phyloP scores from a whole-genome alignment of 139 green algal genomes.

The Coelastrella sp. region DNA sequence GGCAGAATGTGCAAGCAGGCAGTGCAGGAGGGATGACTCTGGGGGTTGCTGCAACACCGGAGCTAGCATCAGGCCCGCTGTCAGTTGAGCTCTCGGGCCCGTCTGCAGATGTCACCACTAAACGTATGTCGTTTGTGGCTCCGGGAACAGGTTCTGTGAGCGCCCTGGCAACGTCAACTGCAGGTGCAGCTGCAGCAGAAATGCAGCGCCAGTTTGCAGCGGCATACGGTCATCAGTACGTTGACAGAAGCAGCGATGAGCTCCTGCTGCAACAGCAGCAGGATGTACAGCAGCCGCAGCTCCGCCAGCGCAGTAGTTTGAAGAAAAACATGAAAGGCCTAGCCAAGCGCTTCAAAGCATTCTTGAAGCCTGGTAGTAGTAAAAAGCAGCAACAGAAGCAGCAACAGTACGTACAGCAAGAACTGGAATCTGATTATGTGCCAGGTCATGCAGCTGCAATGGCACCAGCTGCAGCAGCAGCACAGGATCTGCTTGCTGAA shows the following conservation, averaged over 20 bases:
- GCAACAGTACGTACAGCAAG: not conserved
- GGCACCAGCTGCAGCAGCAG: not conserved
- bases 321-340: slow-evolving; percentile 39
- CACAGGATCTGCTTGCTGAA: not conserved
- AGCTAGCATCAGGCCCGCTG: not conserved
- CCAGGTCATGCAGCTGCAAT: not conserved
- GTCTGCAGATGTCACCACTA: slow-evolving; percentile 24
- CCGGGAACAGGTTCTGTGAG: not conserved
- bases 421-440: not conserved
- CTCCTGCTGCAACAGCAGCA: not conserved
- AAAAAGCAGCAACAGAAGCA: not conserved
- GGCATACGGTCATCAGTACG: not conserved
- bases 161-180: slow-evolving; percentile 2
- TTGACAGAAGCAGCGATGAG: not conserved
- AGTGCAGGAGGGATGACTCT: too few relatives aligned
- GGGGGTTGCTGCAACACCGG: not conserved
- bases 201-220: not conserved
- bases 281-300: not conserved
- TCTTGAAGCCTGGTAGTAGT: not conserved
- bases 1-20: not conserved
- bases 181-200: not conserved
- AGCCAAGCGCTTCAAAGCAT: not conserved
- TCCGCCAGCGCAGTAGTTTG: not conserved
- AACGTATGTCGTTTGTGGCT: slow-evolving; percentile 13
- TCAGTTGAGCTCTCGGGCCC: slow-evolving; percentile 38